A percentile compares a stretch with the other conserved stretches of the same genome.
phyloP scores from a whole-genome alignment of 305 asterid species.

The Fraxinus nigra region DNA sequence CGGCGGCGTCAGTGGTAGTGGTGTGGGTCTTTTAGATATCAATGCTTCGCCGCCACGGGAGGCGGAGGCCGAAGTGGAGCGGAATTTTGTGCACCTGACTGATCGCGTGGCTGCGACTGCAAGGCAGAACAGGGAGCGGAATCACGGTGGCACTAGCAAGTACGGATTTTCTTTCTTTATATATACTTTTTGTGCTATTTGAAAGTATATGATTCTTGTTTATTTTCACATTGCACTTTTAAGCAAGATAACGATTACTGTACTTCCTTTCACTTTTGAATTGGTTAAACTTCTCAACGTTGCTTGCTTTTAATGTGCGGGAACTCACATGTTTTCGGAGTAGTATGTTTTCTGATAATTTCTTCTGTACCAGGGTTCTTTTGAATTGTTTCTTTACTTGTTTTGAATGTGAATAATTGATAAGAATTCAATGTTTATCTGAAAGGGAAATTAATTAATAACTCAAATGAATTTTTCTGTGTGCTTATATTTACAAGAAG shows the following conservation, averaged over 20 bases:
- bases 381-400: background rate
- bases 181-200: background rate
- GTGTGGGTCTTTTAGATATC: conserved; percentile 22
- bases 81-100: conserved; percentile 18
- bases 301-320: background rate
- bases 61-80: conserved; percentile 18
- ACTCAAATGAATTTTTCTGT: background rate
- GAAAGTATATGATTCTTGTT: conserved; percentile 15
- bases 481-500: background rate
- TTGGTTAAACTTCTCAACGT: background rate
- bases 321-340: background rate
- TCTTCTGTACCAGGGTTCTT: background rate
- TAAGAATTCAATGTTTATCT: background rate
- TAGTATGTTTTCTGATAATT: background rate
- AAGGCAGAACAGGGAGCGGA: conserved; percentile 24
- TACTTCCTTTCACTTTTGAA: background rate
- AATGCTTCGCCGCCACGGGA: conserved; percentile 26
- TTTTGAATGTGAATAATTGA: background rate
- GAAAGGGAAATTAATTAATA: background rate
- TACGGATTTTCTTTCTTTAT: conserved; percentile 32
- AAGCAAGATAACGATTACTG: background rate
- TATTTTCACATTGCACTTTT: conserved; percentile 22
- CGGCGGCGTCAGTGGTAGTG: conserved; percentile 10
- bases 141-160: conserved; percentile 39
- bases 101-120: conserved; percentile 13